These are phyloP conservation scores for Thuja plicata DNA, from an alignment of 83 land plant species.

Conservation along the genomic window DNA sequence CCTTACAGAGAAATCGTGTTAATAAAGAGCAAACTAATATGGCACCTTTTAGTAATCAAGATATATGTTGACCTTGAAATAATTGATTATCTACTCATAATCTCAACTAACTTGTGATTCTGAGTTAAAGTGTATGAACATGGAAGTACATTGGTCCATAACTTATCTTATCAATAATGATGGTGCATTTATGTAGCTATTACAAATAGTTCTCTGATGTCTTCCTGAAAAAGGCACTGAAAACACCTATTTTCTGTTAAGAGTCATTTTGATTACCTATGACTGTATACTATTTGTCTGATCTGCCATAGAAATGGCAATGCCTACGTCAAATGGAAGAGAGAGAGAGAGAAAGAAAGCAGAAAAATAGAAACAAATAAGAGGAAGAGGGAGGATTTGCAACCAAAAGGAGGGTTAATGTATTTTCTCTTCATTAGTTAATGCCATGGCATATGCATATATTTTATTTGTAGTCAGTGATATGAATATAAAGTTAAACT, in stretches of 20 bases:
- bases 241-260: no score
- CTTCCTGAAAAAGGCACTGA: not conserved
- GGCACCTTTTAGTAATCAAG: not conserved
- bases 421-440: no score
- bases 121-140: not conserved
- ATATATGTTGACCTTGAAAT: not conserved
- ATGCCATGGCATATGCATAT: no score
- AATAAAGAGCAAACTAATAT: not conserved
- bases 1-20: not conserved
- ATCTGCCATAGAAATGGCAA: not conserved
- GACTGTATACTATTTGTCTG: not conserved
- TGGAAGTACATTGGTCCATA: not conserved
- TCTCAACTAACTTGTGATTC: not conserved
- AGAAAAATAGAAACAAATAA: no score
- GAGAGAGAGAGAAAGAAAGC: no score
- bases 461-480: no score
- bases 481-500: no score
- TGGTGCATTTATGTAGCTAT: not conserved
- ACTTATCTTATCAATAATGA: not conserved
- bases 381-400: no score
- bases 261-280: not conserved
- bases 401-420: no score
- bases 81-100: not conserved
- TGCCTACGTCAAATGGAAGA: not conserved
- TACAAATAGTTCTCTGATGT: not conserved